A percentile compares a stretch with the other conserved stretches of the same genome.
Conservation (phyloP, 768 basidiomycete species). For the Boletus fagicola region DNA sequence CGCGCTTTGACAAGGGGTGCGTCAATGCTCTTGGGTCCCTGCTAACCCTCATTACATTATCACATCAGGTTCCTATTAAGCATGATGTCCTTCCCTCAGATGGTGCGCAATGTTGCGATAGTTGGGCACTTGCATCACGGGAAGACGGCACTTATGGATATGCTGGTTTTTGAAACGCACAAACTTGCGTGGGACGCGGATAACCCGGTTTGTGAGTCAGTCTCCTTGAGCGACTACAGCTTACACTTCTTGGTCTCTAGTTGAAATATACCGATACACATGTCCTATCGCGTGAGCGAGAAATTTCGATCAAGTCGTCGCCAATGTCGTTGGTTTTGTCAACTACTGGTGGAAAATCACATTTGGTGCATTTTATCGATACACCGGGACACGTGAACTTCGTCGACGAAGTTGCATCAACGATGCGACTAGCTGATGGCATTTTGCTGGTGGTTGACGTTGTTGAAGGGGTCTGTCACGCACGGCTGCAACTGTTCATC, state of each 20-base stretch:
- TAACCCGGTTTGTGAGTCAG: slow-evolving; percentile 58
- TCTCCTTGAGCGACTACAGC: slow-evolving; percentile 12
- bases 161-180: slow-evolving; percentile 96
- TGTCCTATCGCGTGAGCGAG: slow-evolving; percentile 79
- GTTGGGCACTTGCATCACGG: slow-evolving; percentile 98
- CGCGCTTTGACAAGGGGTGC: slow-evolving; percentile 96
- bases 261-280: slow-evolving; percentile 96
- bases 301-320: slow-evolving; percentile 94
- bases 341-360: slow-evolving; percentile 86
- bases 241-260: slow-evolving; percentile 42
- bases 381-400: slow-evolving; percentile 99
- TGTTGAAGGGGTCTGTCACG: slow-evolving; percentile 84
- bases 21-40: slow-evolving; percentile 24
- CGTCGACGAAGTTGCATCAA: slow-evolving; percentile 92
- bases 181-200: slow-evolving; percentile 93
- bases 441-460: slow-evolving; percentile 94
- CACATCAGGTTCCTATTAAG: slow-evolving; percentile 79
- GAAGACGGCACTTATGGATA: slow-evolving; percentile 95
- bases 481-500: background rate
- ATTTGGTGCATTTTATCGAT: slow-evolving; percentile 91
- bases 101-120: slow-evolving; percentile 94
- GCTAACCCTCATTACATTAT: slow-evolving; percentile 9
- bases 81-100: slow-evolving; percentile 87
- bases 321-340: slow-evolving; percentile 92
- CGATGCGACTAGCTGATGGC: slow-evolving; percentile 86